These are phyloP conservation scores for Rosa persica DNA, from an alignment of 306 rosid genomes.

Conservation along the genomic window DNA sequence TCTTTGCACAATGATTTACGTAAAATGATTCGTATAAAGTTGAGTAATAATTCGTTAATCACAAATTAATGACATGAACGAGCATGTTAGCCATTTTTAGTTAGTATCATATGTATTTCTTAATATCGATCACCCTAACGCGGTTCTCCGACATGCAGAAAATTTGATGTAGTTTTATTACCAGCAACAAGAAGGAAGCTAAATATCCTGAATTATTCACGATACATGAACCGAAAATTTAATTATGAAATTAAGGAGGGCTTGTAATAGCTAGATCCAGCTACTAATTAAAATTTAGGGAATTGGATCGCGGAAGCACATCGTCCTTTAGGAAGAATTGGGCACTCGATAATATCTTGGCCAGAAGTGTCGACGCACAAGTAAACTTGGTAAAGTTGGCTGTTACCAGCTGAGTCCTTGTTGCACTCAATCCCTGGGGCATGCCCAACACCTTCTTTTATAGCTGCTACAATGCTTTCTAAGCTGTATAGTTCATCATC, in stretches of 20 bases:
- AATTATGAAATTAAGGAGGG: too few relatives aligned
- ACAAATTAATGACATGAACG: too few relatives aligned
- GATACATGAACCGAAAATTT: not conserved
- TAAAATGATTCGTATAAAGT: too few relatives aligned
- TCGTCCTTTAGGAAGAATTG: conserved; percentile 40
- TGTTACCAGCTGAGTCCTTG: conserved; percentile 39
- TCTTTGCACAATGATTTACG: too few relatives aligned
- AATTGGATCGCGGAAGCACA: conserved; percentile 53
- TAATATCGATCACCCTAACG: too few relatives aligned
- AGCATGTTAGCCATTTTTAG: too few relatives aligned
- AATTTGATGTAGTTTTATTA: not conserved
- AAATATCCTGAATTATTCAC: not conserved
- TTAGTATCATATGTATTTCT: too few relatives aligned
- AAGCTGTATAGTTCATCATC: conserved; percentile 57
- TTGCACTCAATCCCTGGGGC: conserved; percentile 63
- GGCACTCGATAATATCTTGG: conserved; percentile 53
- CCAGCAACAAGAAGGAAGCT: not conserved
- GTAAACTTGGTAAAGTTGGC: conserved; percentile 57
- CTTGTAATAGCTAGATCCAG: too few relatives aligned
- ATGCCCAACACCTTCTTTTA: conserved; percentile 46
- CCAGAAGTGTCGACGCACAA: conserved; percentile 70
- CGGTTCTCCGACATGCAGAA: not conserved
- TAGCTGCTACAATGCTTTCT: conserved; percentile 41
- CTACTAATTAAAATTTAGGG: conserved; percentile 32
- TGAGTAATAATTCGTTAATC: too few relatives aligned